Conservation (phyloP, 2,329 filamentous ascomycete genomes). For the Colletotrichum abscissum region DNA sequence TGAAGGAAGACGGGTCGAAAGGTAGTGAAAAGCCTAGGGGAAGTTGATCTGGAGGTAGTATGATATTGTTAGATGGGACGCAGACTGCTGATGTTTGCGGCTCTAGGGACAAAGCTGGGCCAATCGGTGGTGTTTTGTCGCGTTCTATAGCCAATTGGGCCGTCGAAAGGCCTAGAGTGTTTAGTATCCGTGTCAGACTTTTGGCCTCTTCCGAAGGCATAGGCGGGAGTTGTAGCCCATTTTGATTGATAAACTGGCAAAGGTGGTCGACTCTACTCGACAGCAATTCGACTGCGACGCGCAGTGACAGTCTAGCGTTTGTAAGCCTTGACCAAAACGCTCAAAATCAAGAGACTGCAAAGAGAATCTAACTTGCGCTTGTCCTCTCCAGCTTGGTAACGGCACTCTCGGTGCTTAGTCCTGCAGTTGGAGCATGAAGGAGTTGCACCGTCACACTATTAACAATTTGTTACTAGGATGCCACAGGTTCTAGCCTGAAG, state of each 20-base stretch:
- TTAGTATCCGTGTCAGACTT: slow-evolving; percentile 13
- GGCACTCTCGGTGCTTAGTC: slow-evolving; percentile 11
- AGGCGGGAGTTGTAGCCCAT: slow-evolving; percentile 49
- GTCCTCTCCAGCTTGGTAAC: slow-evolving; percentile 23
- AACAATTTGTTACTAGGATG: background rate
- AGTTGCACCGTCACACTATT: slow-evolving; percentile 20
- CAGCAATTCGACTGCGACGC: slow-evolving; percentile 23
- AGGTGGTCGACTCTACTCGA: slow-evolving; percentile 35
- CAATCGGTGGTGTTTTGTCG: background rate
- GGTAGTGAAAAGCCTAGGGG: background rate
- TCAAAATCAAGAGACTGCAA: background rate
- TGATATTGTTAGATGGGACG: background rate
- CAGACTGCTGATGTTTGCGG: background rate
- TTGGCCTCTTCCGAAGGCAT: slow-evolving; percentile 43
- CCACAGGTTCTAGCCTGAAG: background rate
- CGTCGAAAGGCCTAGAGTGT: slow-evolving; percentile 14
- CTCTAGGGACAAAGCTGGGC: background rate
- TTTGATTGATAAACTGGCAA: slow-evolving; percentile 52
- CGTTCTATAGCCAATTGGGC: background rate
- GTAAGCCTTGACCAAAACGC: background rate
- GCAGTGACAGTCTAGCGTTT: slow-evolving; percentile 12
- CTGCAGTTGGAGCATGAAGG: slow-evolving; percentile 22
- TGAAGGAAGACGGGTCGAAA: background rate
- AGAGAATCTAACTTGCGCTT: slow-evolving; percentile 26
- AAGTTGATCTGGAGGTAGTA: background rate